These are phyloP conservation scores for Penicillium mononematosum DNA, from an alignment of 495 filamentous ascomycete species.

Conservation along the genomic window DNA sequence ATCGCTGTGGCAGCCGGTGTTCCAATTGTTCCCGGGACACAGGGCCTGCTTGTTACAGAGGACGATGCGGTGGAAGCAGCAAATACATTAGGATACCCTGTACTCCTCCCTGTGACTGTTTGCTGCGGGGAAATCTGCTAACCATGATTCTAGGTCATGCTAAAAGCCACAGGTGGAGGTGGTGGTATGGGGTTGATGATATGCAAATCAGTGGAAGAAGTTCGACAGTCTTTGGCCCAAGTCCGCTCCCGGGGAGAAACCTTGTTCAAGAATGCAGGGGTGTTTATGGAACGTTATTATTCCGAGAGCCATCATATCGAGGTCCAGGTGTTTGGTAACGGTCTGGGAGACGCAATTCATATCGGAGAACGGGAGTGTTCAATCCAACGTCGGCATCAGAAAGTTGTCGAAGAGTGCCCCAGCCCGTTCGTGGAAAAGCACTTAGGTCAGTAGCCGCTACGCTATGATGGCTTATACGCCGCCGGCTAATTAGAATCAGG, in stretches of 20 bases:
- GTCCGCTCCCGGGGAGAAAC: slow-evolving; percentile 41
- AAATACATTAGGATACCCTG: slow-evolving; percentile 50
- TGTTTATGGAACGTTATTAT: slow-evolving; percentile 49
- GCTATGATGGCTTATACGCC: background rate
- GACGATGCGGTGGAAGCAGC: slow-evolving; percentile 45
- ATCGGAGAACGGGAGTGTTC: slow-evolving; percentile 50
- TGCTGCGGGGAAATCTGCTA: background rate
- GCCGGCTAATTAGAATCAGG: slow-evolving; percentile 20
- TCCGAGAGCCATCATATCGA: slow-evolving; percentile 46
- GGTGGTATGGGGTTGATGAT: background rate
- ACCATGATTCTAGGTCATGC: slow-evolving; percentile 4
- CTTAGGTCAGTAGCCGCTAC: background rate
- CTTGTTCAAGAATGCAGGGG: slow-evolving; percentile 46
- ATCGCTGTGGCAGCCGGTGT: slow-evolving; percentile 51
- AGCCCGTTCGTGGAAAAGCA: slow-evolving; percentile 49
- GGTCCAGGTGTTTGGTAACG: slow-evolving; percentile 49
- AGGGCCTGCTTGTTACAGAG: slow-evolving; percentile 32
- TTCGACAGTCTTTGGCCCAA: slow-evolving; percentile 36
- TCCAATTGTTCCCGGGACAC: slow-evolving; percentile 53
- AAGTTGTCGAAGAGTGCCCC: slow-evolving; percentile 54
- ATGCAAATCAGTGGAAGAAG: slow-evolving; percentile 36
- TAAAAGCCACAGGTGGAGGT: no score
- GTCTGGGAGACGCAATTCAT: slow-evolving; percentile 39
- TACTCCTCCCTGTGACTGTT: background rate
- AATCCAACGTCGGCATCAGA: slow-evolving; percentile 52